Conservation (phyloP, 805 yeast species). For the Yueomyces sinensis region DNA sequence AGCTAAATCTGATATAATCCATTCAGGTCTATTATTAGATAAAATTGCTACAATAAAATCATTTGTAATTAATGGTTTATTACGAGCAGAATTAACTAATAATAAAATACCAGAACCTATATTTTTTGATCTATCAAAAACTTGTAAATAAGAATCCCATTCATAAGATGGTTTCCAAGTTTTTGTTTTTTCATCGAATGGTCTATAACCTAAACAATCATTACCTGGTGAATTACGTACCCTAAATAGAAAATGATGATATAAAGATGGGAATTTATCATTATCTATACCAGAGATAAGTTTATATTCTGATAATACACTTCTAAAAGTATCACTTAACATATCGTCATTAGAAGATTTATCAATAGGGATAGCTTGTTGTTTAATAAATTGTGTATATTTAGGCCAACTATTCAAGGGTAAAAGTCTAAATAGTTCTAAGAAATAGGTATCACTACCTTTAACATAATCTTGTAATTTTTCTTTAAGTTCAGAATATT, state of each 20-base stretch:
- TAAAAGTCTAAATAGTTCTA: conserved; percentile 9
- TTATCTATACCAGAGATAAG: conserved; percentile 31
- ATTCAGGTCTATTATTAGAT: conserved; percentile 48
- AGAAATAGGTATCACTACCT: conserved; percentile 18
- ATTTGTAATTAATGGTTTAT: conserved; percentile 15
- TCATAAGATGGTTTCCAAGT: conserved; percentile 24
- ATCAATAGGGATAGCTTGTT: conserved; percentile 27
- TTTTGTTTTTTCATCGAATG: conserved; percentile 20
- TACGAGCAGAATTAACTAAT: conserved; percentile 27
- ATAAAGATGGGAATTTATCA: conserved; percentile 28
- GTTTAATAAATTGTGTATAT: conserved; percentile 12
- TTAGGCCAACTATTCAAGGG: conserved; percentile 16
- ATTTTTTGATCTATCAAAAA: conserved; percentile 30
- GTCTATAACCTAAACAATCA: conserved; percentile 36
- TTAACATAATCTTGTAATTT: conserved; percentile 8
- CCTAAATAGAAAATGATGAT: conserved; percentile 32
- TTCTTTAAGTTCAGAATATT: conserved; percentile 8
- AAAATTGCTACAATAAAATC: conserved; percentile 42
- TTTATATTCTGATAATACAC: conserved; percentile 22
- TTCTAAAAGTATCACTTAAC: conserved; percentile 40
- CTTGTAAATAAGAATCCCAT: conserved; percentile 30
- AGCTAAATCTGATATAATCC: conserved; percentile 61
- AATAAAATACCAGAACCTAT: conserved; percentile 45
- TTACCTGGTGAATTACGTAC: conserved; percentile 24
- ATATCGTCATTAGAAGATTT: conserved; percentile 20